Base-by-base conservation (phyloP, 2,329 filamentous ascomycete species). In the Sporothrix inflata region DNA sequence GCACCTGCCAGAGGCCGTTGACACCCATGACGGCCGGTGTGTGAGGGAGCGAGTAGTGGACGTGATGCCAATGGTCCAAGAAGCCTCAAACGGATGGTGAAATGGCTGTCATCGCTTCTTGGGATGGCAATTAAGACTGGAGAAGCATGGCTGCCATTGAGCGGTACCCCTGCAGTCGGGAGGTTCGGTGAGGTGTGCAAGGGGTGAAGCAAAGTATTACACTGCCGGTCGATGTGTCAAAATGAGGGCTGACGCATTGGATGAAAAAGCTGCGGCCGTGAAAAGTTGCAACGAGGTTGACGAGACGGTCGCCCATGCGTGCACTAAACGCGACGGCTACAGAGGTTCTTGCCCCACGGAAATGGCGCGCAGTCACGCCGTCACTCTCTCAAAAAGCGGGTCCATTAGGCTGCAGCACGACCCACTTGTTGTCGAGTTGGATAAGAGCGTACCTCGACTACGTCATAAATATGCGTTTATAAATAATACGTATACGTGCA, bases 1-100 rank as follows among this genome's bases (percentile, higher is more conserved):
- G 86, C 69, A 99, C 94, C 75, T 93, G 95, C 96, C 96, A 99
- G 76, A 99, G 93, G 76, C 94, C 94, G 79, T 95, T 97, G 75
- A 99, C 96, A 90, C 96, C 96, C 96, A 99, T 99, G 79, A n/a
- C 42, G 57, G 16, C 5, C 16, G 8, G 3, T 27, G 38, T 45
- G 5, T n/a, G 30, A 40, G 14, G 14, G 19, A 9, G n/a, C 21
- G 60, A 27, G 38, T 40, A 9, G 40, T 27, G 60, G 38, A 65
- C n/a, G 21, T 27, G 60, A 65, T 65, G 40, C 14, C n/a, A 45
- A 19, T 45, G n/a, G 34, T 21, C 47, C 38, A 16, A 55, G 19
- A 27, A 45, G 3, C 30, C 34, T 40, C 45, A 67, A 49, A 47
- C 9, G n/a, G 21, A 24, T 11, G 49, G 14, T 11, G 12, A 16